These are phyloP conservation scores for Jamesozyma gamospora DNA, from an alignment of 805 yeast species.

Conservation along the genomic window DNA sequence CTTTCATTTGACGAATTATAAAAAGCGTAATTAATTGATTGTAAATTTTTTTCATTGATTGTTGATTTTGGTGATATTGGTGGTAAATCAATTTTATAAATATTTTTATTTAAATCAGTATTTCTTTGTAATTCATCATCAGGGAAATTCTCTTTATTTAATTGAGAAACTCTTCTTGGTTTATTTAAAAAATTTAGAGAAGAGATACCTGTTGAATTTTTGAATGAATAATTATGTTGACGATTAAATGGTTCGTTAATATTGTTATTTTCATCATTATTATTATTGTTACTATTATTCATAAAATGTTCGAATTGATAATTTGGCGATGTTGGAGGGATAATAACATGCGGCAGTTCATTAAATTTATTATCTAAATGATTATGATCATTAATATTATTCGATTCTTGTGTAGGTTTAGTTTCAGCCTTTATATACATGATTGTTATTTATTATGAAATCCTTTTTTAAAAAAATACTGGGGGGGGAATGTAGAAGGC, in stretches of 20 bases:
- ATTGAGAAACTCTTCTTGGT: conserved; percentile 21
- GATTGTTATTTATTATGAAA: neutral
- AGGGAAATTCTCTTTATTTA: conserved; percentile 11
- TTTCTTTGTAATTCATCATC: conserved; percentile 24
- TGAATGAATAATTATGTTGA: too few relatives aligned
- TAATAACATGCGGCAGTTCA: conserved; percentile 1
- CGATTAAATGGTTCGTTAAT: too few relatives aligned
- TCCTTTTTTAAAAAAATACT: neutral
- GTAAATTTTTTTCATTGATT: conserved; percentile 4
- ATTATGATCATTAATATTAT: neutral
- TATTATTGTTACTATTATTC: neutral
- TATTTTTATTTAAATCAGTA: conserved; percentile 21
- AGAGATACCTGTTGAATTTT: neutral
- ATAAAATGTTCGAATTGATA: neutral
- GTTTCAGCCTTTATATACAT: conserved; percentile 11
- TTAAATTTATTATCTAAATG: neutral
- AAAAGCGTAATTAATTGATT: conserved; percentile 2
- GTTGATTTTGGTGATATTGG: conserved; percentile 9
- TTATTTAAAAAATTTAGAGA: conserved; percentile 22
- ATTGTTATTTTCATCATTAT: neutral
- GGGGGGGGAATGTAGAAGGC: neutral
- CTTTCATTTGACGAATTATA: conserved; percentile 9
- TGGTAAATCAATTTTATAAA: conserved; percentile 10
- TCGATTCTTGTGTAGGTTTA: neutral
- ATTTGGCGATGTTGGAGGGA: neutral